Base-by-base conservation (phyloP, 148 eudicot genomes). In the Cornus suecica region DNA sequence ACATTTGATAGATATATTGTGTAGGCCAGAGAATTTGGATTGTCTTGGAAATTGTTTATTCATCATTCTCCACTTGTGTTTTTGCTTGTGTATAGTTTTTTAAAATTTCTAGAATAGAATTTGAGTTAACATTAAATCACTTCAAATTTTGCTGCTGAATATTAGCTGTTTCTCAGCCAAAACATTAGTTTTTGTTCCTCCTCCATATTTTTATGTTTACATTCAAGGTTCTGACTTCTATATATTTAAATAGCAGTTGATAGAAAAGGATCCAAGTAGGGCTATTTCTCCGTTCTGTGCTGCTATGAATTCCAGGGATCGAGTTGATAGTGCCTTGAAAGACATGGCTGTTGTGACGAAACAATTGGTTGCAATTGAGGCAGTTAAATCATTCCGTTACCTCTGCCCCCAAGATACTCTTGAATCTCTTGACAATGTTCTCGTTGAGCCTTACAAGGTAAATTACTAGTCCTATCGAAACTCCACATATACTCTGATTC, bases 341-440 rank as follows among this genome's bases (percentile, higher is more conserved):
- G 98, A 94, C 77, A 94, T 92, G 97, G 93, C 98, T 8, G 81
- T 87, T 24, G 94, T 88, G 42, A 92, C 92, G 94, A 92, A 92
- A 41, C 97, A 94, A 74, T 75, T 88, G 73, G 69, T 88, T 71
- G 98, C 98, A 1, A 84, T 92, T 24, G 97, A 94, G 66, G 94
- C 97, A 2, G 85, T 94, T 27, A 92, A 81, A 74, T 94, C 98
- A 5, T 91, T 94, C 54, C 91, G 97, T 10, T 86, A 90, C 72
- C 91, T 88, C 15, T 94, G 94, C 74, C 84, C 97, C 23, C 11
- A 66, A 3, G 94, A 87, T 25, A 85, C 97, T 58, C 98, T 90
- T 78, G 94, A 90, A 69, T 87, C 98, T 34, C 87, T 94, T 66
- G 97, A 94, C 76, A 94, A 94, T 73, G 69, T 94, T 15, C 69